Evolutionary conservation across 148 eudicot genomes (phyloP).

Genomic region (Simmondsia chinensis): DNA sequence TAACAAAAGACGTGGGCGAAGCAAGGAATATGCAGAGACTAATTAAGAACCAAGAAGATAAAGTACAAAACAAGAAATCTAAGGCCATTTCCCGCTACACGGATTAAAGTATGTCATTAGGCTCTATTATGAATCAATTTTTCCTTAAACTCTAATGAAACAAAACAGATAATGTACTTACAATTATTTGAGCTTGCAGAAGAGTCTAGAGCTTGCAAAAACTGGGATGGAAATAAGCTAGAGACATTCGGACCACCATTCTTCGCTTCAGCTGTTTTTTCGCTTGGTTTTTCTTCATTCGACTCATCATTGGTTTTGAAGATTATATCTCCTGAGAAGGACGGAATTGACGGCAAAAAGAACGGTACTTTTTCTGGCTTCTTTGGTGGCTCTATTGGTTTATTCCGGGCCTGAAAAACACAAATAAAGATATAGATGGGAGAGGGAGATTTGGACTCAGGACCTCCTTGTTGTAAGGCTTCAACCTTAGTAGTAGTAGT

Average conservation of each 20-base stretch:
- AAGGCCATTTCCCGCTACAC: too few relatives aligned
- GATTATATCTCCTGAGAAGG: constrained; percentile 79
- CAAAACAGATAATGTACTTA: constrained; percentile 32
- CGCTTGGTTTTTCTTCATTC: constrained; percentile 34
- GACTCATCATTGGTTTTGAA: constrained; percentile 43
- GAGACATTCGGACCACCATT: constrained; percentile 12
- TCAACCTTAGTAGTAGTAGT: too few relatives aligned
- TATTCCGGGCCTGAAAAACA: constrained; percentile 63
- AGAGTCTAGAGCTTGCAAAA: constrained; percentile 54
- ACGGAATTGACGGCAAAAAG: constrained; percentile 82
- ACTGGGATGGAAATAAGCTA: constrained; percentile 36
- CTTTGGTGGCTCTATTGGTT: constrained; percentile 92
- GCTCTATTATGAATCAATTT: too few relatives aligned
- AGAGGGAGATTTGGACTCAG: too few relatives aligned
- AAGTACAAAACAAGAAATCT: too few relatives aligned
- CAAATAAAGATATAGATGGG: too few relatives aligned
- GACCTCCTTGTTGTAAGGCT: too few relatives aligned
- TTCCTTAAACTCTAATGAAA: too few relatives aligned
- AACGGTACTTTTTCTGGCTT: constrained; percentile 95
- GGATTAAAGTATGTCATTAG: too few relatives aligned
- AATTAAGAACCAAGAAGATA: too few relatives aligned
- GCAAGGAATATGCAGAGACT: too few relatives aligned
- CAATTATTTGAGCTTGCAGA: constrained; percentile 55
- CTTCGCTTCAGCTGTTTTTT: constrained; percentile 11
- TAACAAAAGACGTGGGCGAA: too few relatives aligned